Evolutionary conservation across 768 basidiomycete species (phyloP), one percentile per base, ranked within the genome.

Genomic region (Boletus subparvulus): DNA sequence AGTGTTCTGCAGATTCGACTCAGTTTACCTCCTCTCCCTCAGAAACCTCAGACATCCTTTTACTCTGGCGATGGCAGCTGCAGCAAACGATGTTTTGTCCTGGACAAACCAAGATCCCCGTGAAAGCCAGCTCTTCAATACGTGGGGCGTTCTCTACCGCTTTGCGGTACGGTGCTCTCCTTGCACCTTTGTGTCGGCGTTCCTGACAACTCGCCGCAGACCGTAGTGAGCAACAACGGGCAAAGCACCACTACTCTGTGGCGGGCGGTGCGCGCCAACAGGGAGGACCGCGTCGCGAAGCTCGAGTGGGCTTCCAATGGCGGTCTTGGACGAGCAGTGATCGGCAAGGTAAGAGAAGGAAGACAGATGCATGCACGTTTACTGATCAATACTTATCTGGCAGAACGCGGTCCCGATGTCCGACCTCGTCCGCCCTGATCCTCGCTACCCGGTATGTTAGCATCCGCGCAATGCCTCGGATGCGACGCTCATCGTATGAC

Each of bases 61-160:
- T 63, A 72, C 78, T 54, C 66, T 67, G 64, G 68, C 59, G 58
- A 84, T 84, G 82, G 67, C 80, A 46, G 73, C 78, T 64, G 67
- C 79, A 54, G 76, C 82, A 55, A 82, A 84, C 73, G 89, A 92
- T 57, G 78, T 90, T 47, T 82, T 92, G 70, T 90, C 86, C 52
- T 94, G 91, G 91, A 92, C 91, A 45, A 90, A 87, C 73, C 85
- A 87, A 64, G 90, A 93, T 72, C 87, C 89, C 64, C 86, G 89
- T 47, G 86, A 91, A 71, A 93, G 92, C 66, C 78, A 83, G 50
- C 80, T 94, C 56, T 93, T 92, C 76, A 90, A 88, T 66, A 80
- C 84, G 33, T 90, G 85, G 83, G 90, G 90, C 56, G 80, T 90
- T 52, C 77, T 88, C 61, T 92, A 92, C 74, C 87, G 88, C 67